These are phyloP conservation scores for Leccinum angustisporum DNA, from an alignment of 1,284 basidiomycete genomes.

Conservation along the genomic window DNA sequence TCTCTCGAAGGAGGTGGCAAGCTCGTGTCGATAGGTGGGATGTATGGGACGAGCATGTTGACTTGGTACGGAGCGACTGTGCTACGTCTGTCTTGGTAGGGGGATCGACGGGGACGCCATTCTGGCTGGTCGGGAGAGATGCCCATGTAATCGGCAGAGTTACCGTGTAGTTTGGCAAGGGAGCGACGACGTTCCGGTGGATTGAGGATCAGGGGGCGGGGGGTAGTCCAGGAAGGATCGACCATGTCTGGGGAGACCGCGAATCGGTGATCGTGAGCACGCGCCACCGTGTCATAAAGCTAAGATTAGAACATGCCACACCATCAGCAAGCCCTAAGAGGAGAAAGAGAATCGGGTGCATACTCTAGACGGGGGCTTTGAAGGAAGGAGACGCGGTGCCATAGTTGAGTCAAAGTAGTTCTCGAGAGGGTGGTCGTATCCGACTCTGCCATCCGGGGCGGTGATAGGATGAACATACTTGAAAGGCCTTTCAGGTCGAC, in stretches of 20 bases:
- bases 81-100: constrained; percentile 28
- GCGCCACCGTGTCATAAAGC: constrained; percentile 33
- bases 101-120: constrained; percentile 26
- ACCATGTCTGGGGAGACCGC: constrained; percentile 7
- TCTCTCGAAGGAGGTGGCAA: constrained; percentile 20
- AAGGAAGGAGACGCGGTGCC: constrained; percentile 16
- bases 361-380: constrained; percentile 15
- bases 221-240: constrained; percentile 19
- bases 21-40: constrained; percentile 26
- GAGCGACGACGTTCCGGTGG: constrained; percentile 20
- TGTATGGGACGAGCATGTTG: constrained; percentile 26
- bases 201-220: constrained; percentile 10
- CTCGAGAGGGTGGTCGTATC: constrained; percentile 25
- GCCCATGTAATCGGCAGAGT: constrained; percentile 28
- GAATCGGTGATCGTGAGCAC: constrained; percentile 25
- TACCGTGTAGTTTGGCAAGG: constrained; percentile 7
- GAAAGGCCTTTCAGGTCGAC: constrained; percentile 11
- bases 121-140: constrained; percentile 22
- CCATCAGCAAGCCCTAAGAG: background rate
- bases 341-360: constrained; percentile 1
- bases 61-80: constrained; percentile 26
- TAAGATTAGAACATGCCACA: constrained; percentile 7
- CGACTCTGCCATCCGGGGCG: constrained; percentile 15
- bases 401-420: constrained; percentile 30
- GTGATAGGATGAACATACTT: constrained; percentile 13